Base-by-base conservation (phyloP, 2,329 filamentous ascomycete species). In the Aspergillus persii region DNA sequence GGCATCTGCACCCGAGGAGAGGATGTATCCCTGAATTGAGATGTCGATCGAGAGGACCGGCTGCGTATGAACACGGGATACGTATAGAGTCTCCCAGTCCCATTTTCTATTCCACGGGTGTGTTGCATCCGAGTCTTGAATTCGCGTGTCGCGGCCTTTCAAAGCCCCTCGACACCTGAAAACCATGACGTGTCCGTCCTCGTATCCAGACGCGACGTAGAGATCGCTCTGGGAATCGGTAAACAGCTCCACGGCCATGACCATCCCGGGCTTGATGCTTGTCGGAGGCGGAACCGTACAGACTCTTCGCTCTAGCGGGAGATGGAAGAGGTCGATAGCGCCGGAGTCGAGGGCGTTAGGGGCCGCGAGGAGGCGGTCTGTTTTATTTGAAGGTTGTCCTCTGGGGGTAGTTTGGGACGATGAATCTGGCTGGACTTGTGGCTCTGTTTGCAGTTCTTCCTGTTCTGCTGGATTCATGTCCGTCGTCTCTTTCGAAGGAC, bases 1-100 rank as follows among this genome's bases (percentile, higher is more conserved):
- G 1, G 91, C 86, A 76, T 98, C 94, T 4, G 93, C 93, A 8
- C 89, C 86, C 0, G 91, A 95, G 0, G 92, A 93, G 63, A 93
- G 80, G 69, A 92, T 96, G 63, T 80, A 87, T 11, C 80, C 80
- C 11, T 76, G 76, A 7, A 60, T 74, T 2, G 81, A 76, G 5
- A 88, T 73, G 60, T 86, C 84, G 3, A 94, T 77, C 0, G 93
- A 96, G 2, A 98, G 79, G 11, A 97, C 80, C 0, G 94, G 93
- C 66, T 97, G 92, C 0, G 83, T 83, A 72, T 96, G 93, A 8
- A 86, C 78, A 65, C 88, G 85, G 15, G 84, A 80, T 18, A 82
- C 79, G 73, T 96, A 96, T 3, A 86, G 64, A 6, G 36, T 41
- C n/a, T 41, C 36, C 36, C 41, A 76, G 79, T 80, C 71, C 81